Conservation (phyloP, 2,329 filamentous ascomycete genomes). For the Akanthomyces dipterigenus region DNA sequence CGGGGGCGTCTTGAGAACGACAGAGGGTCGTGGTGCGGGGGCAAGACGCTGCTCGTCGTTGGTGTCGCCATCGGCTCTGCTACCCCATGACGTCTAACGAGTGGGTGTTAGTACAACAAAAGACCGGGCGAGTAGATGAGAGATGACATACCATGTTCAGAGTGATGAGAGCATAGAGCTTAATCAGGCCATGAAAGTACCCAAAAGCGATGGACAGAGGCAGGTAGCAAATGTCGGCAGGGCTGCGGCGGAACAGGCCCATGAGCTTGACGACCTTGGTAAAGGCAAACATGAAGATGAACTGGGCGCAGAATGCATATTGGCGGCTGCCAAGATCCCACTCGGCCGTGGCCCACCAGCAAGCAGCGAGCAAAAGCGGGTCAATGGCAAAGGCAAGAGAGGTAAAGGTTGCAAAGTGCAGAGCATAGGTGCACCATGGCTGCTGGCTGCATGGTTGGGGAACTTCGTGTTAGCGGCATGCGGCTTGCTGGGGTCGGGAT, state of each 20-base stretch:
- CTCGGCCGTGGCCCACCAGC: conserved; percentile 59
- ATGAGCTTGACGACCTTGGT: conserved; percentile 89
- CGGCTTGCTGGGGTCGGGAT: conserved; percentile 10
- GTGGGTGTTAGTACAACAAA: conserved; percentile 2
- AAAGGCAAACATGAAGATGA: conserved; percentile 69
- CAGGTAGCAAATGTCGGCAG: conserved; percentile 70
- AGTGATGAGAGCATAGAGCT: conserved; percentile 79
- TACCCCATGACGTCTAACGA: conserved; percentile 85
- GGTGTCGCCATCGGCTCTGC: conserved; percentile 81
- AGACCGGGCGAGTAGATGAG: conserved; percentile 1
- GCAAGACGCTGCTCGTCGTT: conserved; percentile 69
- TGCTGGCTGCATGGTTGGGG: conserved; percentile 59
- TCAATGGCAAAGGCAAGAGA: conserved; percentile 80
- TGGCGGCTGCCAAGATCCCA: conserved; percentile 49
- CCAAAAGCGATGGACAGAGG: conserved; percentile 86
- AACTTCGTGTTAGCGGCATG: conserved; percentile 8
- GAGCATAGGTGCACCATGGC: conserved; percentile 87
- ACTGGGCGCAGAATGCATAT: conserved; percentile 54
- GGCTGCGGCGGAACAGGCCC: conserved; percentile 78
- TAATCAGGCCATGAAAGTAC: conserved; percentile 88
- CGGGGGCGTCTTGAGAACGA: conserved; percentile 40
- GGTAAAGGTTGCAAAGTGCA: conserved; percentile 87
- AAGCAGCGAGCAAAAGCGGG: conserved; percentile 61
- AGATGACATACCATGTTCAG: conserved; percentile 65
- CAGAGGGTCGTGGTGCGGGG: conserved; percentile 34